Percentiles rank a stretch among this genome's conserved stretches.
These are phyloP conservation scores for Paramyrothecium sp. DNA, from an alignment of 2,329 filamentous ascomycete species.

Conservation along the genomic window DNA sequence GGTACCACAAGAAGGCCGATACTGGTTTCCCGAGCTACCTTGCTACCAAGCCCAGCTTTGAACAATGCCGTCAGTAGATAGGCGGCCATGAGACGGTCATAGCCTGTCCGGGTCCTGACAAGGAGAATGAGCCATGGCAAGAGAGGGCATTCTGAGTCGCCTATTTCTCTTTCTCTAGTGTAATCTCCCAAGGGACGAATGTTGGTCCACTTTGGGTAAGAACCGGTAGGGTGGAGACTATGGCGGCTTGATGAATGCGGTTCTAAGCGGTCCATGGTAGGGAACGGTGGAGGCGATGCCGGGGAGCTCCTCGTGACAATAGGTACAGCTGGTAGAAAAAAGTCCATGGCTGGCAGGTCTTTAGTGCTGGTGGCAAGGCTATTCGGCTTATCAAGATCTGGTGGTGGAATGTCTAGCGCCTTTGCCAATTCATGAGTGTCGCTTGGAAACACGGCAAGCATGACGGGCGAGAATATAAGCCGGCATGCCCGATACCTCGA, in stretches of 20 bases:
- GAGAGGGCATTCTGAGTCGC: conserved; percentile 68
- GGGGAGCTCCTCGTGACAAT: conserved; percentile 29
- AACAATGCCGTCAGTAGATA: conserved; percentile 69
- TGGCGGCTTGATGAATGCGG: conserved; percentile 23
- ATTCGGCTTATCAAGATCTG: conserved; percentile 4
- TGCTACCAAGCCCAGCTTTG: conserved; percentile 64
- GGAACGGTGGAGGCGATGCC: conserved; percentile 18
- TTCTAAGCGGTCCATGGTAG: conserved; percentile 20
- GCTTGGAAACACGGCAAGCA: conserved; percentile 67
- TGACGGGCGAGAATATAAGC: conserved; percentile 65
- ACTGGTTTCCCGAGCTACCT: conserved; percentile 57
- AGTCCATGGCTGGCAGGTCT: conserved; percentile 59
- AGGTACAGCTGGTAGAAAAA: conserved; percentile 58
- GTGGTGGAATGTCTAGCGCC: conserved; percentile 38
- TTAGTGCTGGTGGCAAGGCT: too few species aligned
- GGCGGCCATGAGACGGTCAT: conserved; percentile 66
- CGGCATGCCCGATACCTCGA: conserved; percentile 77
- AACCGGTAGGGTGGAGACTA: conserved; percentile 25
- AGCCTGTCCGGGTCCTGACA: conserved; percentile 54
- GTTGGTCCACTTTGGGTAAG: conserved; percentile 28
- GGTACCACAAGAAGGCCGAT: conserved; percentile 70
- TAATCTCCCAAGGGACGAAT: conserved; percentile 24
- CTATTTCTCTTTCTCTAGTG: conserved; percentile 35
- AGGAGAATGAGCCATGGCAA: conserved; percentile 72
- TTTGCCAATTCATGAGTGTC: conserved; percentile 53